These are phyloP conservation scores for Monosporascus ibericus DNA, from an alignment of 2,329 filamentous ascomycete species.

Conservation along the genomic window DNA sequence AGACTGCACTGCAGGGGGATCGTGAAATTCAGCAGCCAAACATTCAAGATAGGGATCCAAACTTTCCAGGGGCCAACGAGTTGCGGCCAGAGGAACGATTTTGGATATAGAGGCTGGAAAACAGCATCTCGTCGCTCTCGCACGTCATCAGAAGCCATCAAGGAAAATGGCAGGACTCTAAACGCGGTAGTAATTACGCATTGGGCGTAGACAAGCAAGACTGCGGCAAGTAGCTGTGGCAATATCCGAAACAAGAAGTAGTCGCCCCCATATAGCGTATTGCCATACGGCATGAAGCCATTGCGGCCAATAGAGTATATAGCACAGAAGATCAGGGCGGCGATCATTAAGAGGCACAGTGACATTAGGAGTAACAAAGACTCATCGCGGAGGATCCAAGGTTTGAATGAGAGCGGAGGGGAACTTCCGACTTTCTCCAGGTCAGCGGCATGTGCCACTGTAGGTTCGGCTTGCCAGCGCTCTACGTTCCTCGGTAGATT, in stretches of 20 bases:
- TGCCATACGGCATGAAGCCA: conserved; percentile 63
- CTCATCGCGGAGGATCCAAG: conserved; percentile 61
- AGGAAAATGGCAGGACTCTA: conserved; percentile 69
- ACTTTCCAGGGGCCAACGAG: conserved; percentile 59
- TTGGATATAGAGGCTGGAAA: conserved; percentile 63
- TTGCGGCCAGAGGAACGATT: conserved; percentile 57
- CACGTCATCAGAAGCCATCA: conserved; percentile 62
- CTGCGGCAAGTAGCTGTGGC: conserved; percentile 67
- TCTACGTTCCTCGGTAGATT: conserved; percentile 22
- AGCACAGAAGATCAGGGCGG: conserved; percentile 65
- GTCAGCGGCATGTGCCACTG: conserved; percentile 17
- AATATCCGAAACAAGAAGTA: conserved; percentile 87
- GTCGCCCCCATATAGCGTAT: conserved; percentile 59
- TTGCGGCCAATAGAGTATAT: conserved; percentile 56
- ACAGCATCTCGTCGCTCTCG: conserved; percentile 57
- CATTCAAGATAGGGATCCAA: conserved; percentile 58
- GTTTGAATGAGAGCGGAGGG: conserved; percentile 62
- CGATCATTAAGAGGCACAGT: conserved; percentile 63
- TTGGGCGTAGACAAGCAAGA: conserved; percentile 72
- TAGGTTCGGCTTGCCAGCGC: conserved; percentile 20
- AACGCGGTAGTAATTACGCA: conserved; percentile 68
- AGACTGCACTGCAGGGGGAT: conserved; percentile 75
- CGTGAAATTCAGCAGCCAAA: conserved; percentile 75
- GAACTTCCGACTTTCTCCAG: conserved; percentile 30
- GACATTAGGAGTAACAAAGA: conserved; percentile 56